Percentiles rank a stretch among this genome's conserved stretches.
phyloP scores from a whole-genome alignment of 2,329 filamentous ascomycete genomes.

The Colletotrichum sp. region DNA sequence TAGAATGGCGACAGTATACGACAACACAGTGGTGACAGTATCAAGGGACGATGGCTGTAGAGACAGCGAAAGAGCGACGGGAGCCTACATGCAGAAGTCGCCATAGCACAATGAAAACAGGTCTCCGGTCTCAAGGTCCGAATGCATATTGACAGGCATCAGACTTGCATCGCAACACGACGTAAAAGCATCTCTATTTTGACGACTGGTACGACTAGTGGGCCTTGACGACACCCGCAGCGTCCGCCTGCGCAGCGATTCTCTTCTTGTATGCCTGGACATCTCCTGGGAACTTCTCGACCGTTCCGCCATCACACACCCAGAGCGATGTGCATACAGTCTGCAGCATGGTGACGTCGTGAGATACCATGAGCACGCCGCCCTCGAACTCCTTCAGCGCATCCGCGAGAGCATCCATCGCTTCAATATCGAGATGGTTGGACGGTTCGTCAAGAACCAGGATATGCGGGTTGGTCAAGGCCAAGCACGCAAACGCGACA shows the following conservation, averaged over 20 bases:
- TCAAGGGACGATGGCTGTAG: not conserved
- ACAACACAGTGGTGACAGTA: not conserved
- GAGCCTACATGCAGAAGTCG: not conserved
- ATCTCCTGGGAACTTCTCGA: conserved; percentile 95
- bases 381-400: conserved; percentile 89
- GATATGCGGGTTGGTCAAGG: conserved; percentile 93
- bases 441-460: conserved; percentile 97
- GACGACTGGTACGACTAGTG: conserved; percentile 43
- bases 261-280: conserved; percentile 98
- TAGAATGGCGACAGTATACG: not conserved
- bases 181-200: not conserved
- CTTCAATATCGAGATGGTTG: conserved; percentile 98
- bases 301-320: conserved; percentile 94
- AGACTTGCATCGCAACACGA: not conserved
- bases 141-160: not conserved
- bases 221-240: conserved; percentile 80
- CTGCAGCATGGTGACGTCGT: conserved; percentile 99
- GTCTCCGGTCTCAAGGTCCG: not conserved
- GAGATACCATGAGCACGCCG: conserved; percentile 96
- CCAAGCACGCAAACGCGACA: conserved; percentile 97
- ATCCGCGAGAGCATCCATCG: conserved; percentile 92
- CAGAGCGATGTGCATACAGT: conserved; percentile 93
- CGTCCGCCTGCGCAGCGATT: conserved; percentile 88
- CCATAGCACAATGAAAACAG: not conserved
- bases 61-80: not conserved